Evolutionary conservation across 2,329 filamentous ascomycete species (phyloP).

Genomic region (Aspergillus ochraceus): DNA sequence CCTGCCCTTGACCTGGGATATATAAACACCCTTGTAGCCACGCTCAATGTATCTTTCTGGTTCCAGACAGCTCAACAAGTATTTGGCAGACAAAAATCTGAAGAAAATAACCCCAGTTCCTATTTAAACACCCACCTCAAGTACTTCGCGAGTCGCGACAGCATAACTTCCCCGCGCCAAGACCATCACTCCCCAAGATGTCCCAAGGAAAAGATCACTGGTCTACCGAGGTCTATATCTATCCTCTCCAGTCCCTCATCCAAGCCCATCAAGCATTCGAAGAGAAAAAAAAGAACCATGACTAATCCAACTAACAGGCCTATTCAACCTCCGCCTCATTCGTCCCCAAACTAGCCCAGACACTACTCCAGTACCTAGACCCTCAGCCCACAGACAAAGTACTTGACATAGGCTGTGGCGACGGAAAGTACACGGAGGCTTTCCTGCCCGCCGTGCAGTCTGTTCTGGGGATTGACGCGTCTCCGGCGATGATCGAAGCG

Average conservation of each 20-base stretch:
- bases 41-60: background rate
- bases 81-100: background rate
- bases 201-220: slow-evolving; percentile 35
- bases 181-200: background rate
- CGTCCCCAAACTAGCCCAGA: slow-evolving; percentile 62
- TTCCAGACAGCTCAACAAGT: no score
- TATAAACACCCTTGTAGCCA: background rate
- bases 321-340: slow-evolving; percentile 65
- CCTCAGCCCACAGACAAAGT: slow-evolving; percentile 59
- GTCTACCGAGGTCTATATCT: slow-evolving; percentile 35
- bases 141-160: no score
- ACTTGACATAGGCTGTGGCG: slow-evolving; percentile 65
- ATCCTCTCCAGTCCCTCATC: no score
- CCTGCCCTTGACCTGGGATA: background rate
- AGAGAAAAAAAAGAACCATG: background rate
- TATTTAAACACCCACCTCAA: no score
- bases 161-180: background rate
- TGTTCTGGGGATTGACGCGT: slow-evolving; percentile 61
- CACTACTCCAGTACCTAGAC: slow-evolving; percentile 60
- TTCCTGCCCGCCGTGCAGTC: slow-evolving; percentile 52
- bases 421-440: slow-evolving; percentile 60
- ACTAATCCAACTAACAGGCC: slow-evolving; percentile 33
- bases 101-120: background rate
- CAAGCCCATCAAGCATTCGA: background rate
- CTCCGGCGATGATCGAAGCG: slow-evolving; percentile 58